Conservation (phyloP, 2,329 filamentous ascomycete genomes). For the Conoideocrella luteorostrata region DNA sequence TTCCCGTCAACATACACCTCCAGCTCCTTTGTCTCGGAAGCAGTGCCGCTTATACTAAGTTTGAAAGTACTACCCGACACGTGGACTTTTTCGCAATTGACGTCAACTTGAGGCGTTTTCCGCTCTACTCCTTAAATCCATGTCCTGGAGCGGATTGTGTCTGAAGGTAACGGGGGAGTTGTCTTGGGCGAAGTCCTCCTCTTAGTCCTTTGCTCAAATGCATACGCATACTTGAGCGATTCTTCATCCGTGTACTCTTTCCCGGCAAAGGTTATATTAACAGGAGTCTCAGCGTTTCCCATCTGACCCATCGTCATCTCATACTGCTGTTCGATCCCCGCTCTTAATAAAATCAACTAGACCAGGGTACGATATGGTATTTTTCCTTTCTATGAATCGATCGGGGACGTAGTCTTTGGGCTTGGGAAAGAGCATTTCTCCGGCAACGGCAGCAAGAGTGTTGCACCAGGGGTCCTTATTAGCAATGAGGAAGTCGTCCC, state of each 20-base stretch:
- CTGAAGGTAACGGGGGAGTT: background rate
- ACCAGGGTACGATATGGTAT: background rate
- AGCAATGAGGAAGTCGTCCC: slow-evolving; percentile 42
- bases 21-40: background rate
- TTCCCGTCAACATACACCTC: background rate
- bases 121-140: background rate
- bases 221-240: slow-evolving; percentile 14
- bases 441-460: background rate
- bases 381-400: background rate
- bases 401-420: slow-evolving; percentile 26
- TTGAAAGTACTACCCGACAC: background rate
- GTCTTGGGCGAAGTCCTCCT: background rate
- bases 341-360: background rate
- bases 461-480: slow-evolving; percentile 29
- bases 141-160: background rate
- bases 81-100: background rate
- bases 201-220: background rate
- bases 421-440: slow-evolving; percentile 26
- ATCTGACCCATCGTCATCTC: slow-evolving; percentile 44
- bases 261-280: slow-evolving; percentile 45
- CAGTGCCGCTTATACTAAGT: background rate
- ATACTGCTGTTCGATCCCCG: background rate
- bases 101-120: background rate
- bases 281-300: slow-evolving; percentile 39
- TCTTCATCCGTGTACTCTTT: slow-evolving; percentile 38